Percentiles rank a stretch among this genome's conserved stretches.
phyloP scores from a whole-genome alignment of 106 monocot genomes.

The Dactylorhiza incarnata region DNA sequence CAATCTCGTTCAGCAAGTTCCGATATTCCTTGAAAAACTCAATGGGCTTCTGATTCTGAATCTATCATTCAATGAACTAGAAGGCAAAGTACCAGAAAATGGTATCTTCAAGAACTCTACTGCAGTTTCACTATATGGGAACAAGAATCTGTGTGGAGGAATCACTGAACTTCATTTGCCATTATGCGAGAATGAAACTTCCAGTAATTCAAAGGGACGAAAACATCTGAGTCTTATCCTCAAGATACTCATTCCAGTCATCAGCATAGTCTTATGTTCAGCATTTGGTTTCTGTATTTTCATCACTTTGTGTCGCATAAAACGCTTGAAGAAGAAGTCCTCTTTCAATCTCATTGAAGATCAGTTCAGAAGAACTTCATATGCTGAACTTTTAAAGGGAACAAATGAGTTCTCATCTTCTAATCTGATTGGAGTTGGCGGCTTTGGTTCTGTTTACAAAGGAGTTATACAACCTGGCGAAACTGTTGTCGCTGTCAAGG shows the following conservation, averaged over 20 bases:
- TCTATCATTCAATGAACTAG: constrained; percentile 8
- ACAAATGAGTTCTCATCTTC: constrained; percentile 13
- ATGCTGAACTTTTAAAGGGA: constrained; percentile 11
- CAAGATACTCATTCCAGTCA: not conserved
- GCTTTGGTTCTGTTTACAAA: constrained; percentile 11
- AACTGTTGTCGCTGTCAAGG: constrained; percentile 12
- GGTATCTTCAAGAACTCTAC: constrained; percentile 5
- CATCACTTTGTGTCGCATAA: not conserved
- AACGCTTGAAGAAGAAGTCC: not conserved
- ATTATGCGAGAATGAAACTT: not conserved
- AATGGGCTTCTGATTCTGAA: not conserved
- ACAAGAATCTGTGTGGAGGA: constrained; percentile 11
- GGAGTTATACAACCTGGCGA: constrained; percentile 12
- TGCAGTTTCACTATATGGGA: constrained; percentile 1
- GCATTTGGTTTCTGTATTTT: not conserved
- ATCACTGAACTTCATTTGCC: not conserved
- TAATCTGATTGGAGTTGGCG: constrained; percentile 10
- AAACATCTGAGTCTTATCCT: not conserved
- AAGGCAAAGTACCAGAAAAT: constrained; percentile 6
- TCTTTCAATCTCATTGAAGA: not conserved
- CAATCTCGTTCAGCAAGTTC: constrained; percentile 13
- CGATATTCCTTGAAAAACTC: constrained; percentile 3
- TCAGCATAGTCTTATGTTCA: not conserved
- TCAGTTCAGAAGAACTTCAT: constrained; percentile 8
- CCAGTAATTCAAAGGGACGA: not conserved